Evolutionary conservation across 805 yeast species (phyloP), one percentile per base, ranked within the genome.

Genomic region (Candida odintsovae): DNA sequence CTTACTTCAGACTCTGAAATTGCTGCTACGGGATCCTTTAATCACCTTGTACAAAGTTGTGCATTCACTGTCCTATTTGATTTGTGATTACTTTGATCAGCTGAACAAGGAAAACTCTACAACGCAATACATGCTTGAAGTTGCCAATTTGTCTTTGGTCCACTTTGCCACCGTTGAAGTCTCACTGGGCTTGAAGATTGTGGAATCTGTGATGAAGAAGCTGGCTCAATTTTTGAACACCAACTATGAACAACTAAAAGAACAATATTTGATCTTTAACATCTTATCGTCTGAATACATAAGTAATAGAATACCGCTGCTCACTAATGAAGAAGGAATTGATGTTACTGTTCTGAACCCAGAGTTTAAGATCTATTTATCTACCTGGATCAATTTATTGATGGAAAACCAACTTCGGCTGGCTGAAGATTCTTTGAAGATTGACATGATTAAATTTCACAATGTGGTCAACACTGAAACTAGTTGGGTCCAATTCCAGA

Each of bases 81-180:
- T 65, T 5, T 22, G 49, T 4, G 22, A 45, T 12, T 64, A 62
- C 44, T 50, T 68, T 44, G 47, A 38, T 15, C 8, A 36, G 3
- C 41, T 60, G 19, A 46, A 44, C 3, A 62, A 57, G 33, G 71
- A 67, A 43, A 54, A 57, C 20, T 50, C 58, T 3, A 56, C 62
- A 19, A 64, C 71, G 9, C 58, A 68, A 8, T 35, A 56, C 3
- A 55, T 71, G 2, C 57, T 81, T 39, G 67, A 68, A 43, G 59
- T 82, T 15, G 59, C 76, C 16, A 82, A 81, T 56, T 69, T 67
- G 31, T 53, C 73, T 4, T 52, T 81, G 7, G 51, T 74, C 0
- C 61, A 66, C n/a, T 57, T 72, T 5, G 66, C 77, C 3, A 69
- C 75, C 0, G 58, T 66, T 5, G 68, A 77, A 52, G 56, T 73